Base-by-base conservation (phyloP, 768 basidiomycete genomes). In the Dendrothele bispora region DNA sequence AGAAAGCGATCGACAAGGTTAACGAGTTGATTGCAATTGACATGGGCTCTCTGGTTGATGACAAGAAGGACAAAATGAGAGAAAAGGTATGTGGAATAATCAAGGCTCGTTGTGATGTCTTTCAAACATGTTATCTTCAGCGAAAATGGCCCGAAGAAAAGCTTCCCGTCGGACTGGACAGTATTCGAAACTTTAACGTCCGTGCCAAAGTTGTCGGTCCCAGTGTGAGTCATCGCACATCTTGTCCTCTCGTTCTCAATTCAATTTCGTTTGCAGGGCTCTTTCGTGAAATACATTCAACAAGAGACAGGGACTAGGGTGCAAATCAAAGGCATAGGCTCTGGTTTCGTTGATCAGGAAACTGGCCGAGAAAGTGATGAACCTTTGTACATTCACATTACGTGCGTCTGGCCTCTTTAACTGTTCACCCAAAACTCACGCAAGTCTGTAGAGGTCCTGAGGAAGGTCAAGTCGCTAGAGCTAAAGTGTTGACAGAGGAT, bases 81-180 rank as follows among this genome's bases (percentile, higher is more conserved):
- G 88, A 88, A 68, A 77, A 82, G 68, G 87, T 89, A 56, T 28
- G 65, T 49, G 14, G 46, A 8, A 15, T 48, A 40, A 24, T 43
- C 7, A 45, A 15, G 27, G 11, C 18, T 34, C 40, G 42, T 43
- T n/a, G n/a, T n/a, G 29, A 47, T 15, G 32, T 27, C 30, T 15
- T 11, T 38, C 14, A 43, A 32, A 24, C 36, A 34, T 17, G 28
- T 38, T 15, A 34, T 14, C 24, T 25, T 8, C 58, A 93, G 89
- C 78, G 91, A 46, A 97, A 95, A 82, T 98, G 95, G 95, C 94
- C 95, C 2, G 95, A 98, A 65, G 94, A 95, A 67, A 98, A 97
- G 67, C 69, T 98, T 7, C 85, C 84, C 0, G 91, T 99, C 32
- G 86, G 84, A 3, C 64, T 99, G 44, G 95, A 98, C 14, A 86